Percentiles rank a stretch among this genome's conserved stretches.
phyloP scores from a whole-genome alignment of 805 yeast species.

The Sungouiella thailandica region DNA sequence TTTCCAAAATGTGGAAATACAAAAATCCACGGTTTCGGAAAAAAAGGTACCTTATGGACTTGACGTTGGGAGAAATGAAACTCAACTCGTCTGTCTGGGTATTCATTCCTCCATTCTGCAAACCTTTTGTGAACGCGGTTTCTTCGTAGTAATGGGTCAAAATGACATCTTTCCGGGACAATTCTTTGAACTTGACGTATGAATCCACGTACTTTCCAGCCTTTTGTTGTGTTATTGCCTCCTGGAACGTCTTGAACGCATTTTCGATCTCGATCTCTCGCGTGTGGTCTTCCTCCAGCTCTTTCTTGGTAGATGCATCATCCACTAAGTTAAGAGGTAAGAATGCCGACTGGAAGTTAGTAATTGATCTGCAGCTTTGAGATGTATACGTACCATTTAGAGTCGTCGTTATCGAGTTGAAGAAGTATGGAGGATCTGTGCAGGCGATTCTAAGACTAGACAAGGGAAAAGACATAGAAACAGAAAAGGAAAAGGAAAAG shows the following conservation, averaged over 20 bases:
- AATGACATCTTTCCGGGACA: constrained; percentile 69
- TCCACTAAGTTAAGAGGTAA: constrained; percentile 75
- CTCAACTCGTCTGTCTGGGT: constrained; percentile 36
- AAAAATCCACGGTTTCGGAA: constrained; percentile 80
- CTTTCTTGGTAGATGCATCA: constrained; percentile 61
- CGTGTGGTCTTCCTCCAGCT: constrained; percentile 75
- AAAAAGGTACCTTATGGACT: constrained; percentile 68
- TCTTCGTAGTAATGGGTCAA: constrained; percentile 39
- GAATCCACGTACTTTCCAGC: constrained; percentile 45
- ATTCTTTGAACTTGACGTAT: constrained; percentile 47
- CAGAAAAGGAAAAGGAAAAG: too few relatives aligned
- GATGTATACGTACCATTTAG: background rate
- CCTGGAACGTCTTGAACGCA: constrained; percentile 70
- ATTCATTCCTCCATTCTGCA: constrained; percentile 33
- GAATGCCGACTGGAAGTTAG: constrained; percentile 50
- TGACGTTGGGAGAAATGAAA: constrained; percentile 61
- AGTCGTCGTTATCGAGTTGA: too few relatives aligned
- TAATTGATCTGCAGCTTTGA: too few relatives aligned
- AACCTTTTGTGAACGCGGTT: constrained; percentile 29
- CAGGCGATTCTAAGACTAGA: too few relatives aligned
- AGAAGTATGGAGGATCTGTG: too few relatives aligned
- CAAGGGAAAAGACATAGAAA: too few relatives aligned
- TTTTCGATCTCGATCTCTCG: constrained; percentile 87
- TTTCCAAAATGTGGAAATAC: constrained; percentile 40
- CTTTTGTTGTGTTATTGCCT: constrained; percentile 63